Evolutionary conservation across 2,329 filamentous ascomycete genomes (phyloP).

Genomic region (Phaeosphaeriaceae sp.): DNA sequence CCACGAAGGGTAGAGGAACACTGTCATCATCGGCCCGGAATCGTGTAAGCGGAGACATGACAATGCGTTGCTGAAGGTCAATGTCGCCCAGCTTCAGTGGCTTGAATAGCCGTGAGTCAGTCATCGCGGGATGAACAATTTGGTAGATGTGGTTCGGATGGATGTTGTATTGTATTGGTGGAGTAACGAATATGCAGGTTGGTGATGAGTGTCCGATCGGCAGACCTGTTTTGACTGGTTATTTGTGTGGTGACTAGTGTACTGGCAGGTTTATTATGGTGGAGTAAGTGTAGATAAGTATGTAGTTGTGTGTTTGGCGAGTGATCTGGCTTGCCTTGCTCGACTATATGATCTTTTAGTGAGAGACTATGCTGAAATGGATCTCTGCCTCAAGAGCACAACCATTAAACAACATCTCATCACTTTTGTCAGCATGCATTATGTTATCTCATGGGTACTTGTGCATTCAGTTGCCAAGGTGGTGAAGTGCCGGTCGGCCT

Average conservation of each 20-base stretch:
- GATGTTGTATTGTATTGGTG: neutral
- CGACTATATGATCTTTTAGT: neutral
- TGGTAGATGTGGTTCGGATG: neutral
- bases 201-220: neutral
- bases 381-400: neutral
- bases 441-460: neutral
- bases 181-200: neutral
- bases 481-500: neutral
- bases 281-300: too few species aligned
- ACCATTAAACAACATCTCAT: neutral
- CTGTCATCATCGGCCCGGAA: conserved; percentile 54
- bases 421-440: neutral
- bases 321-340: neutral
- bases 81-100: conserved; percentile 30
- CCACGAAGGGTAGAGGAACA: conserved; percentile 45
- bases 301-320: neutral
- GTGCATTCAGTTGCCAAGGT: neutral
- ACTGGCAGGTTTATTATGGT: too few species aligned
- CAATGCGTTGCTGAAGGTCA: conserved; percentile 26
- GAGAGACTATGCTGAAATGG: neutral
- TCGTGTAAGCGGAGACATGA: conserved; percentile 36
- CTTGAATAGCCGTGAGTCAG: conserved; percentile 18
- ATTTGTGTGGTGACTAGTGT: too few species aligned
- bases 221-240: too few species aligned
- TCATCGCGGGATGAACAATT: neutral